Evolutionary conservation across 2,329 filamentous ascomycete genomes (phyloP).

Genomic region (Penicillium sp.): DNA sequence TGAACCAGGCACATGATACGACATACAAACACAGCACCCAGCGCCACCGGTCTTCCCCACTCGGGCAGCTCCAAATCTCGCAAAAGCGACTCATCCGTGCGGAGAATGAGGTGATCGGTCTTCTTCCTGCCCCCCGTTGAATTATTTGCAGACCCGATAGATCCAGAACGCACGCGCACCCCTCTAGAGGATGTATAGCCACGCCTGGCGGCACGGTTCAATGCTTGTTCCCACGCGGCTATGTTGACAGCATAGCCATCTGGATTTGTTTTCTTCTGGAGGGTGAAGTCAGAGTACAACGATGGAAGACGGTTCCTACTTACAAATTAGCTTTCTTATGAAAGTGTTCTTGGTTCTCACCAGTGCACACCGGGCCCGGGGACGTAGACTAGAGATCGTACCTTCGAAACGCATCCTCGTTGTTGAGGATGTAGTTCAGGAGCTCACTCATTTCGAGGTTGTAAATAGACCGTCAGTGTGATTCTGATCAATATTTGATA

Average conservation of each 20-base stretch:
- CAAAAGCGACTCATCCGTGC: slow-evolving; percentile 63
- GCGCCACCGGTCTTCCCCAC: slow-evolving; percentile 76
- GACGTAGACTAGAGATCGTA: slow-evolving; percentile 28
- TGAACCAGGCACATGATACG: background rate
- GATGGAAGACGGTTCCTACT: slow-evolving; percentile 74
- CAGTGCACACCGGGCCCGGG: too few species aligned
- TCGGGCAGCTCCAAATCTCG: slow-evolving; percentile 72
- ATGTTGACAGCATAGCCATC: slow-evolving; percentile 83
- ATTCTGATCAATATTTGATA: background rate
- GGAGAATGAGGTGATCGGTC: slow-evolving; percentile 54
- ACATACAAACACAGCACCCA: slow-evolving; percentile 71
- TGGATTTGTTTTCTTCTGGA: slow-evolving; percentile 74
- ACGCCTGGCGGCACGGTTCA: slow-evolving; percentile 67
- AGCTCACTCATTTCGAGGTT: slow-evolving; percentile 56
- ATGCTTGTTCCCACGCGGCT: slow-evolving; percentile 73
- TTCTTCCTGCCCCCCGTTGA: slow-evolving; percentile 22
- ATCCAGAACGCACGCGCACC: slow-evolving; percentile 25
- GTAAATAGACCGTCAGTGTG: background rate
- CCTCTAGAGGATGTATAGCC: slow-evolving; percentile 56
- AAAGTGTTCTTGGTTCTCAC: background rate
- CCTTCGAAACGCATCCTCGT: slow-evolving; percentile 62
- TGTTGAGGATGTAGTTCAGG: slow-evolving; percentile 63
- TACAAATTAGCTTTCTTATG: background rate
- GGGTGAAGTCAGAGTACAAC: slow-evolving; percentile 82
- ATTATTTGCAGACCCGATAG: slow-evolving; percentile 6